These are phyloP conservation scores for Terana coerulea DNA, from an alignment of 768 basidiomycete genomes.

Conservation along the genomic window DNA sequence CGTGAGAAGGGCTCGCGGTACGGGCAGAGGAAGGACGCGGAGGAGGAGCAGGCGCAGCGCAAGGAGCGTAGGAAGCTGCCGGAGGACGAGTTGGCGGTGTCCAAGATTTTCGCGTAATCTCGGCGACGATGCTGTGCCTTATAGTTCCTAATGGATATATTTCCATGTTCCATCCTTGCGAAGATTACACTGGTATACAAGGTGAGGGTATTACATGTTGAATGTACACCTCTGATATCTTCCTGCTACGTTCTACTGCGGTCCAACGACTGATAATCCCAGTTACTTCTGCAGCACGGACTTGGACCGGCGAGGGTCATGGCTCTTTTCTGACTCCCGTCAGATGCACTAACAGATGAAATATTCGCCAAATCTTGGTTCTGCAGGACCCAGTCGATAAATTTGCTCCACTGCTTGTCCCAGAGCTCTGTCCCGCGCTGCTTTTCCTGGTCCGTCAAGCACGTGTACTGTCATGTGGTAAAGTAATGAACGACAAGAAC, in stretches of 20 bases:
- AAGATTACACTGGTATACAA: too few relatives aligned
- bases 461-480: conserved; percentile 43
- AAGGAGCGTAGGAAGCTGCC: conserved; percentile 58
- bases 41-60: conserved; percentile 61
- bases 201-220: too few relatives aligned
- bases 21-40: conserved; percentile 72
- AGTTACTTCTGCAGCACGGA: too few relatives aligned
- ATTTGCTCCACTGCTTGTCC: conserved; percentile 46
- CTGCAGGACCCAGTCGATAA: conserved; percentile 34
- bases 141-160: too few relatives aligned
- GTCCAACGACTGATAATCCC: too few relatives aligned
- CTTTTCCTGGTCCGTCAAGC: conserved; percentile 45
- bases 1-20: conserved; percentile 80
- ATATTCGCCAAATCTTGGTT: not conserved
- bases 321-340: too few relatives aligned
- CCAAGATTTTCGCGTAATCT: conserved; percentile 87
- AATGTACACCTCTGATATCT: too few relatives aligned
- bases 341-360: not conserved
- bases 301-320: too few relatives aligned
- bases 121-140: too few relatives aligned
- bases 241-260: too few relatives aligned
- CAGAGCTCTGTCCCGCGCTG: conserved; percentile 36
- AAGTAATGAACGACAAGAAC: not conserved
- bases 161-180: too few relatives aligned
- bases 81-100: conserved; percentile 79